Conservation (phyloP, 306 rosid species). For the Casuarina cunninghamiana region DNA sequence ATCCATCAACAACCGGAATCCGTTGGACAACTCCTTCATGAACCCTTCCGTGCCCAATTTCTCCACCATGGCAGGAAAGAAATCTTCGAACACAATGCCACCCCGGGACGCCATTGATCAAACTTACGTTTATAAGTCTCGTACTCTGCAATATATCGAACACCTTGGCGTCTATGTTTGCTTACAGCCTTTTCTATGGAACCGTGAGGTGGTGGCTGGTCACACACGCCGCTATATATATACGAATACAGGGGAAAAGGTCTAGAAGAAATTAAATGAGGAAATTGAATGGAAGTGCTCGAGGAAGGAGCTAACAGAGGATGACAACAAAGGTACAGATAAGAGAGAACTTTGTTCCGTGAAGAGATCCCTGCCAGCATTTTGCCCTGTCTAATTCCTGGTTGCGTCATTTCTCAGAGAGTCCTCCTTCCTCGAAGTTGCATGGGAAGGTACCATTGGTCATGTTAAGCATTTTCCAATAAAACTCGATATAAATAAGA, state of each 20-base stretch:
- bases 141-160: not conserved
- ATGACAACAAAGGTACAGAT: conserved; percentile 33
- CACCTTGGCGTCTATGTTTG: not conserved
- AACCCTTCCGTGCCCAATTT: conserved; percentile 70
- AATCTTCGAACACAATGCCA: conserved; percentile 60
- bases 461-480: conserved; percentile 25
- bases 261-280: not conserved
- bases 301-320: conserved; percentile 25
- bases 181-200: not conserved
- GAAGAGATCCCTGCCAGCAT: conserved; percentile 3
- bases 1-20: conserved; percentile 70
- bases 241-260: not conserved
- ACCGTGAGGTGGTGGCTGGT: not conserved
- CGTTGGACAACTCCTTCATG: conserved; percentile 70
- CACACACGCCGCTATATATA: not conserved
- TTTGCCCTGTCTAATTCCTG: not conserved
- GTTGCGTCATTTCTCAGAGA: conserved; percentile 11
- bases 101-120: conserved; percentile 45
- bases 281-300: conserved; percentile 1
- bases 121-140: not conserved
- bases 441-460: conserved; percentile 44
- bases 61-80: conserved; percentile 74
- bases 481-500: not conserved
- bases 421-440: conserved; percentile 63
- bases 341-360: conserved; percentile 13